phyloP scores from a whole-genome alignment of 2,329 filamentous ascomycete genomes.

The Epichloe sp. region DNA sequence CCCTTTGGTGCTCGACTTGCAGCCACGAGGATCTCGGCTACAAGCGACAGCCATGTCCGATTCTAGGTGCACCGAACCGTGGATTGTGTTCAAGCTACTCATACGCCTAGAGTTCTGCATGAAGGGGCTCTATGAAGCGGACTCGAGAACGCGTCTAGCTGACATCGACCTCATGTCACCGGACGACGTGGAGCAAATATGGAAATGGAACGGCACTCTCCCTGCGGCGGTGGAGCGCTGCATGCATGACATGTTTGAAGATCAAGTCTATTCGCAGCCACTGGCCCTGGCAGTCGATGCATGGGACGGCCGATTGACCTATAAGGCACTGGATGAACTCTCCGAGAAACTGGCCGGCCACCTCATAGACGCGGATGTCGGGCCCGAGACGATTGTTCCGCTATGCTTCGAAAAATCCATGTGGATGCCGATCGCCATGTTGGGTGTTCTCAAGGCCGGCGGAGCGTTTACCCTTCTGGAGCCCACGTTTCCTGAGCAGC shows the following conservation, averaged over 20 bases:
- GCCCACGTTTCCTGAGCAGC: no score
- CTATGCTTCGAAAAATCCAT: constrained; percentile 6
- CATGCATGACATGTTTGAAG: neutral
- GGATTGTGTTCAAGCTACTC: no score
- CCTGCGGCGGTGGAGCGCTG: neutral
- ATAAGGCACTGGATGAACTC: constrained; percentile 13
- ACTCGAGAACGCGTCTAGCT: no score
- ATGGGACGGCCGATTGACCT: constrained; percentile 27
- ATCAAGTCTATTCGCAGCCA: no score
- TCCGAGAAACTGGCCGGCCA: constrained; percentile 10
- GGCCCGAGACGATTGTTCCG: neutral
- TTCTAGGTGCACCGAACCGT: no score
- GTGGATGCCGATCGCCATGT: constrained; percentile 3
- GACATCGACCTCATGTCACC: no score
- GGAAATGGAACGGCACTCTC: neutral
- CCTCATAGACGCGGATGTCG: constrained; percentile 1
- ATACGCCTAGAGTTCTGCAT: no score
- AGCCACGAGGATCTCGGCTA: no score
- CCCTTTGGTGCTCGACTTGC: no score
- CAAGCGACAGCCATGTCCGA: no score
- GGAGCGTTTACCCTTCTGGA: neutral
- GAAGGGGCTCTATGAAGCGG: no score
- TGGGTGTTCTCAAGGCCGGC: constrained; percentile 2
- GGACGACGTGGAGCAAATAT: neutral
- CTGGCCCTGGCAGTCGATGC: no score